phyloP scores from a whole-genome alignment of 768 basidiomycete species.

The Hericium alpestre region DNA sequence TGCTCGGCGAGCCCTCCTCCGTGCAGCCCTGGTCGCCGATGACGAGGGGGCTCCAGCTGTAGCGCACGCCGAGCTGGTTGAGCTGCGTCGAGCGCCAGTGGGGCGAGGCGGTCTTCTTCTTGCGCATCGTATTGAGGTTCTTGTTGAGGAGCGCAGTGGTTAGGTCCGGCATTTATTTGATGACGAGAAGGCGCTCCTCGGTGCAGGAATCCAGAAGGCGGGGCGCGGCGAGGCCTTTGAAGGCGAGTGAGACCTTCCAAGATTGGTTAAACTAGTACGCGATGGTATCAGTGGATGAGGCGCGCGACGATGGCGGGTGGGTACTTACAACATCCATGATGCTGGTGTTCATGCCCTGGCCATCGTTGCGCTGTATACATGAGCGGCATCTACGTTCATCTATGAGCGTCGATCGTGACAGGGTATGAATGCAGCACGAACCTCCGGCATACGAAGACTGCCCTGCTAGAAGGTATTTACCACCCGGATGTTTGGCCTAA shows the following conservation, averaged over 20 bases:
- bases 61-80: slow-evolving; percentile 11
- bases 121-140: neutral
- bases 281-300: neutral
- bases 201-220: slow-evolving; percentile 9
- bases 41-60: slow-evolving; percentile 10
- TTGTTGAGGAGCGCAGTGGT: slow-evolving; percentile 2
- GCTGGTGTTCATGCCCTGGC: slow-evolving; percentile 1
- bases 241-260: slow-evolving; percentile 11
- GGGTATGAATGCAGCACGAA: slow-evolving; percentile 7
- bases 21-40: neutral
- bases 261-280: slow-evolving; percentile 7
- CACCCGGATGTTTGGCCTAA: slow-evolving; percentile 12
- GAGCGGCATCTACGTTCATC: neutral
- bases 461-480: slow-evolving; percentile 6
- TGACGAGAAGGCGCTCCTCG: slow-evolving; percentile 11
- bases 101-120: neutral
- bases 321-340: neutral
- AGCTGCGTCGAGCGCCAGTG: neutral
- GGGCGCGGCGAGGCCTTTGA: slow-evolving; percentile 2
- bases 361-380: slow-evolving; percentile 1
- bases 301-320: too few relatives aligned
- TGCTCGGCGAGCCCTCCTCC: neutral
- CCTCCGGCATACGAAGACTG: slow-evolving; percentile 12
- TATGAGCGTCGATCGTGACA: neutral
- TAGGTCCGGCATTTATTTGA: slow-evolving; percentile 8